A percentile compares a stretch with the other conserved stretches of the same genome.
phyloP scores from a whole-genome alignment of 441 rosid genomes.

The Raphanus hybrid region DNA sequence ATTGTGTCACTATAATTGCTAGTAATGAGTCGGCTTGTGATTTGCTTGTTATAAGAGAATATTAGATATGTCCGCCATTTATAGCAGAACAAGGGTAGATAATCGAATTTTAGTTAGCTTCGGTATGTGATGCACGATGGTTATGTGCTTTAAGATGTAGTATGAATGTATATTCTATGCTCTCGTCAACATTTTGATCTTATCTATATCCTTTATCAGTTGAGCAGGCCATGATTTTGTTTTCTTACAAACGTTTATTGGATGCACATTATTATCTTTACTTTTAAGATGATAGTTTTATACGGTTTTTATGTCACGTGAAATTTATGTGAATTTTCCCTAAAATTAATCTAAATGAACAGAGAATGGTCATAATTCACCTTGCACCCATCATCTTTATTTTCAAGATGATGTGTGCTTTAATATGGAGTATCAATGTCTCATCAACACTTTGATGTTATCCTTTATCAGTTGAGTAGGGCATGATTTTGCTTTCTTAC shows the following conservation, averaged over 20 bases:
- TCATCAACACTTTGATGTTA: neutral
- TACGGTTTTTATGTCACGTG: neutral
- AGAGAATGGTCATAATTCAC: conserved; percentile 1
- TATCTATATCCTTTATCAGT: neutral
- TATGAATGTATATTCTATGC: neutral
- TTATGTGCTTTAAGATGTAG: neutral
- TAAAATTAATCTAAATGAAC: neutral
- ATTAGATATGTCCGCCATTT: neutral
- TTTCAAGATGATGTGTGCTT: neutral
- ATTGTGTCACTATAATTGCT: neutral
- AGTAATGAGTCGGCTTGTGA: neutral
- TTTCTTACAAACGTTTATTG: neutral
- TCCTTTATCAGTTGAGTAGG: neutral
- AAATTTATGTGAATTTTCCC: neutral
- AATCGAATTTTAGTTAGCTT: neutral
- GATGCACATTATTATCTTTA: neutral
- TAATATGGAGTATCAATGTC: neutral
- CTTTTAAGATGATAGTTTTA: neutral
- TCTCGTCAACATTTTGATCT: neutral
- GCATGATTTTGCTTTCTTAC: neutral
- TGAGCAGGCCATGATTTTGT: neutral
- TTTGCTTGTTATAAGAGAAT: neutral
- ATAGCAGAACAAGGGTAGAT: neutral
- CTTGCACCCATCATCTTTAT: neutral
- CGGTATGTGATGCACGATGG: neutral